Base-by-base conservation (phyloP, 495 filamentous ascomycete species). In the Penicilliopsis zonata region DNA sequence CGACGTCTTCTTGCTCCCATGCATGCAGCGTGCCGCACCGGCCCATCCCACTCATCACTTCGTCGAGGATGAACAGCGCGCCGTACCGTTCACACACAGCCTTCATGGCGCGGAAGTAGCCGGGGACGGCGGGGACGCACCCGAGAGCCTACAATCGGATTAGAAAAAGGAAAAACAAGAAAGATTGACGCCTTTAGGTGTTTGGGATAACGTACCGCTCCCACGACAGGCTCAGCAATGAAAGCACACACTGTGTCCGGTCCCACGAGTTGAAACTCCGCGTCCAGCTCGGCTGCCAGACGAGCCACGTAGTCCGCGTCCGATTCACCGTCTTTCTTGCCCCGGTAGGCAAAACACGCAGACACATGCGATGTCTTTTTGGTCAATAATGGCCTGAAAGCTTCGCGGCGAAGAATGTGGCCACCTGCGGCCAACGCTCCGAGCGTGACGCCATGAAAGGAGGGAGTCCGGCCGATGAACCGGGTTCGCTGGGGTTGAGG, bases 41-140 rank as follows among this genome's bases (percentile, higher is more conserved):
- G 1, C 80, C 80, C 70, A 82, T 82, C 0, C 80, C 82, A 43
- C 78, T 74, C 81, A 88, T 86, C 20, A 85, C 70, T 37, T 88
- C 82, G 35, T 88, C 82, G 4, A 82, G 53, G 28, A 86, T 76
- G 17, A 83, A 57, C 2, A 86, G 64, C 0, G 72, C 74, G 18
- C 76, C 80, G 42, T 82, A 61, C 36, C 69, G 69, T 18, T 72
- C 53, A 45, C 80, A 84, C 3, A 87, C 44, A 3, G 52, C 47
- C 45, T 67, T 66, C 56, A 84, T 70, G 21, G 72, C 74, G 22
- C 54, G 51, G 34, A 83, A 66, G 38, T 85, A 87, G 0, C 76
- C 78, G 0, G 60, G 52, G 3, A 79, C 67, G 7, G 74, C 59
- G 8, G 78, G 67, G 6, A 78, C 70, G 46, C 74, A 80, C 1